Base-by-base conservation (phyloP, 2,329 filamentous ascomycete species). In the Cryphonectria carpinicola region DNA sequence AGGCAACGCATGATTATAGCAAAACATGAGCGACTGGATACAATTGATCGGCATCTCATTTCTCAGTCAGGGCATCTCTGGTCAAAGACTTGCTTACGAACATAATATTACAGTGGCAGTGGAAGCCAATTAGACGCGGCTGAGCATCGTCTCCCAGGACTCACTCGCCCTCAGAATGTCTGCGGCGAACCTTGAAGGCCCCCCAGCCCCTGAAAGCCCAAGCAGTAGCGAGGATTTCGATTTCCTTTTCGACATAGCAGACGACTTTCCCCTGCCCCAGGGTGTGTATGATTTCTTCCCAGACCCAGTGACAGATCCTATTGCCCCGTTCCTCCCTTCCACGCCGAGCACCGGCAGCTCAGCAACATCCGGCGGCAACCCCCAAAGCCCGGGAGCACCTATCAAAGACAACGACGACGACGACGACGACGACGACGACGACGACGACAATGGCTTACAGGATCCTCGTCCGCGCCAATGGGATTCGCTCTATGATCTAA, bases 401-500 rank as follows among this genome's bases (percentile, higher is more conserved):
- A 56, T 56, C 25, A 32, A 37, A 32, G 32, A 11, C 61, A 22
- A 25, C 61, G 19, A 43, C 25, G 22, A 25, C 25, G 28, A 32
- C 13, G 10, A 39, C 11, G 37, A 39, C 2, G 56, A 22, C 61
- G 56, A 10, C 61, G 37, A 25, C 61, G 19, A 43, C 25, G 37
- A 25, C 25, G 17, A 32, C 13, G 10, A 39, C 11, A 11, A 14
- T 4, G 14, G 14, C 11, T 11, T 41, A 28, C 41, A 28, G 14
- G 66, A 67, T 32, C 39, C 56, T 25, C 66, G 41, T 3, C 56
- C 28, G 19, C 66, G 66, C 32, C n/a, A 62, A 4, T 63, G 58
- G 56, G 41, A 61, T 22, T 67, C 66, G 13, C 56, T 67, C 56
- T 67, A 67, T 37, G 56, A 60, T 35, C 22, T 67, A 0, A 46